A percentile compares a stretch with the other conserved stretches of the same genome.
Conservation (phyloP, 306 rosid genomes). For the Styphnolobium japonicum region DNA sequence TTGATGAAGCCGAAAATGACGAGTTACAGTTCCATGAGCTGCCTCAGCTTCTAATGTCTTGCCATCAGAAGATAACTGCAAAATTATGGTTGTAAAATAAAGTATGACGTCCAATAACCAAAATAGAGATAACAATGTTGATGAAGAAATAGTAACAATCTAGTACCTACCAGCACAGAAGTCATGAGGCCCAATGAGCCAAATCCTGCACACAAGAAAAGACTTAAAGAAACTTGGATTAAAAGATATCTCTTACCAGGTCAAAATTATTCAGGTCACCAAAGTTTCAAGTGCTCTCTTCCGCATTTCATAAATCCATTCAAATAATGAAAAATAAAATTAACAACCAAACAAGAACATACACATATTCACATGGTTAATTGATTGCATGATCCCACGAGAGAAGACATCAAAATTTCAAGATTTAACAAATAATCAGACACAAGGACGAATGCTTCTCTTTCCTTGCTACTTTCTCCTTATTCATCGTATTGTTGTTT, state of each 20-base stretch:
- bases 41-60: conserved; percentile 98
- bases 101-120: neutral
- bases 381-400: neutral
- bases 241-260: neutral
- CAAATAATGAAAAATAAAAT: neutral
- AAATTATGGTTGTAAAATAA: conserved; percentile 19
- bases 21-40: conserved; percentile 98
- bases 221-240: conserved; percentile 27
- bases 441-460: neutral
- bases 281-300: conserved; percentile 11
- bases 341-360: neutral
- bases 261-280: conserved; percentile 1
- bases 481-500: neutral
- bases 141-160: neutral
- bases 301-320: neutral
- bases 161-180: conserved; percentile 79
- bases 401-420: neutral
- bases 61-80: conserved; percentile 94
- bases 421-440: neutral
- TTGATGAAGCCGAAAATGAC: conserved; percentile 88
- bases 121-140: neutral
- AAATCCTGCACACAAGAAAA: conserved; percentile 65
- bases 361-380: neutral
- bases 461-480: neutral
- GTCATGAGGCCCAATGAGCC: conserved; percentile 97